Conservation (phyloP, 805 yeast species). For the Diddensiella transvaalensis region DNA sequence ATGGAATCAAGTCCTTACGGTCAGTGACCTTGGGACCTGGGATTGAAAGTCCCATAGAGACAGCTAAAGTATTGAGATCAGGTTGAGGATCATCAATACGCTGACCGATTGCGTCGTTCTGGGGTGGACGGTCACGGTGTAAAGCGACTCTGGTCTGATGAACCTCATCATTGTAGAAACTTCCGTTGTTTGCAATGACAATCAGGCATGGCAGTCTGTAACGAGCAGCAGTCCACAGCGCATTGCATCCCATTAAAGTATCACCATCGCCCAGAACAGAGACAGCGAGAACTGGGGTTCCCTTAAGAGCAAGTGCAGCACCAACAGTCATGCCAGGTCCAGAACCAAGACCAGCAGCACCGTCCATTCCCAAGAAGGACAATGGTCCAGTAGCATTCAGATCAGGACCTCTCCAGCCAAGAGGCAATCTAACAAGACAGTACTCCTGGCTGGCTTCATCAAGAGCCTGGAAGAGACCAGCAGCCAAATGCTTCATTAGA, state of each 20-base stretch:
- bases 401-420: conserved; percentile 7
- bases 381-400: conserved; percentile 4
- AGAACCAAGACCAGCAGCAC: conserved; percentile 5
- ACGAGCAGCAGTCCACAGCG: conserved; percentile 7
- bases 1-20: conserved; percentile 5
- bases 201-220: conserved; percentile 2
- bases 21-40: conserved; percentile 8
- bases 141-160: conserved; percentile 6
- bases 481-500: conserved; percentile 4
- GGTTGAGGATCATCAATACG: conserved; percentile 5
- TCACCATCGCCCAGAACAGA: conserved; percentile 6
- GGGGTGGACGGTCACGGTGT: conserved; percentile 2
- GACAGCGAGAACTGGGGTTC: conserved; percentile 4
- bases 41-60: conserved; percentile 1
- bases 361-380: conserved; percentile 6
- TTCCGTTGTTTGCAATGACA: conserved; percentile 5
- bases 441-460: conserved; percentile 5
- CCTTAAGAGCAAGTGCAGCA: conserved; percentile 6
- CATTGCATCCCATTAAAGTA: conserved; percentile 5
- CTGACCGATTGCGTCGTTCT: conserved; percentile 4
- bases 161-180: conserved; percentile 5
- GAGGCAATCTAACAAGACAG: conserved; percentile 3
- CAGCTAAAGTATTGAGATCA: conserved; percentile 2
- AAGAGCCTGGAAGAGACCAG: conserved; percentile 5
- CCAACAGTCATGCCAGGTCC: conserved; percentile 7